Conservation (phyloP, 495 filamentous ascomycete species). For the Trichoderma asperelloides region DNA sequence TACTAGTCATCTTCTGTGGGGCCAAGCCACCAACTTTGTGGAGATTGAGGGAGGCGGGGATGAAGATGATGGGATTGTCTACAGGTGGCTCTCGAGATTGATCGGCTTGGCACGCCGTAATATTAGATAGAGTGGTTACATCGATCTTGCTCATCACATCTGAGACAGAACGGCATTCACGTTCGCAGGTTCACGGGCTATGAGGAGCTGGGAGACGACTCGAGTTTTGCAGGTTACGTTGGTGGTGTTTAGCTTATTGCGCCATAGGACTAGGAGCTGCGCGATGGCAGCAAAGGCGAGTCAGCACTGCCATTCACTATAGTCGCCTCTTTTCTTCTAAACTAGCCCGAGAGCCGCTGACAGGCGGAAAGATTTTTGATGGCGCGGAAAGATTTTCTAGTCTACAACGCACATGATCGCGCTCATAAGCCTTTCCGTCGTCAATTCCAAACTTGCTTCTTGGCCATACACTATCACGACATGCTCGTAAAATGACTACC, state of each 20-base stretch:
- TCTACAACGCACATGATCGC: neutral
- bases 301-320: neutral
- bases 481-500: neutral
- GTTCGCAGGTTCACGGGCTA: too few species aligned
- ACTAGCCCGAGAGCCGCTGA: neutral
- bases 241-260: neutral
- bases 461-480: neutral
- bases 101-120: too few species aligned
- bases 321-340: neutral
- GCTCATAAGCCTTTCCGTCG: neutral
- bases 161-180: too few species aligned
- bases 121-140: too few species aligned
- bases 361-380: slow-evolving; percentile 5
- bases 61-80: neutral
- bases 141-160: too few species aligned
- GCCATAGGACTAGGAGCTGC: neutral
- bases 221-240: neutral
- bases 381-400: slow-evolving; percentile 5
- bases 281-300: neutral
- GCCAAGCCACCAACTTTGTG: neutral
- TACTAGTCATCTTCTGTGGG: neutral
- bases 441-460: neutral
- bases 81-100: too few species aligned
- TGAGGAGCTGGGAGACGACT: neutral
- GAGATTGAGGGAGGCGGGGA: neutral